These are phyloP conservation scores for Geosmithia flava DNA, from an alignment of 2,329 filamentous ascomycete species.

Conservation along the genomic window DNA sequence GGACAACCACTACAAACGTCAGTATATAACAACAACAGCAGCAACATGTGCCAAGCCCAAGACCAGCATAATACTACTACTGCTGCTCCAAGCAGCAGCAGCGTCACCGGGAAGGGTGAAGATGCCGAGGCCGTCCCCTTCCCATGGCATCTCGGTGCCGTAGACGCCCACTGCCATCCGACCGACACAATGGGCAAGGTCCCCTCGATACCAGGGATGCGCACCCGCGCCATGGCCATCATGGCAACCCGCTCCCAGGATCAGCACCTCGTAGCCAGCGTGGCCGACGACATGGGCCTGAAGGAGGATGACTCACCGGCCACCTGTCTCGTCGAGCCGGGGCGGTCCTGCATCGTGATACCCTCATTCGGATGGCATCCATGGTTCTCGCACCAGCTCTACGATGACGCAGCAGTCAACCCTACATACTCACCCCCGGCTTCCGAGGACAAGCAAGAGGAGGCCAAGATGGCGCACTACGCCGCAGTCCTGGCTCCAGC, in stretches of 20 bases:
- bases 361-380: conserved; percentile 82
- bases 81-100: not conserved
- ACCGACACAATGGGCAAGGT: conserved; percentile 62
- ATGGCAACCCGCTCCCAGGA: conserved; percentile 71
- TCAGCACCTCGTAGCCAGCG: conserved; percentile 55
- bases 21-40: no score
- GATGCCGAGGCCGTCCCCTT: conserved; percentile 19
- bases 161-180: conserved; percentile 75
- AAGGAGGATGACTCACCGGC: not conserved
- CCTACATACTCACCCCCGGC: conserved; percentile 20
- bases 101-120: not conserved
- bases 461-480: conserved; percentile 47
- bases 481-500: conserved; percentile 49
- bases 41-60: not conserved
- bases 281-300: conserved; percentile 13
- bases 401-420: conserved; percentile 37
- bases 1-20: not conserved
- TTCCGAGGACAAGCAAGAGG: conserved; percentile 3
- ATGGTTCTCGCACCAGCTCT: conserved; percentile 74
- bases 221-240: conserved; percentile 51
- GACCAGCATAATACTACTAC: not conserved
- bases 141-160: conserved; percentile 61
- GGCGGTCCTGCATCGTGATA: conserved; percentile 23
- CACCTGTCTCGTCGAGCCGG: conserved; percentile 1
- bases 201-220: conserved; percentile 49